Percentiles rank a stretch among this genome's conserved stretches.
These are phyloP conservation scores for Omphalotus guepiniiformis DNA, from an alignment of 768 basidiomycete species.

Conservation along the genomic window DNA sequence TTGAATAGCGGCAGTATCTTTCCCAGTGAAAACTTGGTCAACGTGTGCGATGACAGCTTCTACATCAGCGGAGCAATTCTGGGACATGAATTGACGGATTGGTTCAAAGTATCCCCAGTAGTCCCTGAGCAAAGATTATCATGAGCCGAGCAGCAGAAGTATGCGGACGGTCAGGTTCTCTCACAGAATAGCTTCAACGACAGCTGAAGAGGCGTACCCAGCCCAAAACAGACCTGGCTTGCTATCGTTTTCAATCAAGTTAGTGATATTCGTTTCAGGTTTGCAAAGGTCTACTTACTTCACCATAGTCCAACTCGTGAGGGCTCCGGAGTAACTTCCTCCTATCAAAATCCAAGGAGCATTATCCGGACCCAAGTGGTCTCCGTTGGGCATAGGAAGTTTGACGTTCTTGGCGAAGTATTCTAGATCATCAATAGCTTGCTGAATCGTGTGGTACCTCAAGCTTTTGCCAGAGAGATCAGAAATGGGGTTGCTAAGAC, in stretches of 20 bases:
- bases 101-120: constrained; percentile 50
- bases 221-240: constrained; percentile 35
- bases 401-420: constrained; percentile 45
- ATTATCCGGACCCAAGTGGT: constrained; percentile 25
- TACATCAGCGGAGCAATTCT: constrained; percentile 51
- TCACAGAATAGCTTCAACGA: constrained; percentile 36
- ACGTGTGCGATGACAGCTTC: constrained; percentile 44
- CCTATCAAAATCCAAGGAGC: constrained; percentile 18
- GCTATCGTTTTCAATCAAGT: constrained; percentile 16
- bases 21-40: constrained; percentile 35
- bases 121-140: constrained; percentile 18
- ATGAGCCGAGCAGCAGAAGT: neutral
- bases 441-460: constrained; percentile 41
- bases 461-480: constrained; percentile 39
- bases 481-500: constrained; percentile 41
- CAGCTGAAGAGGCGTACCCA: constrained; percentile 38
- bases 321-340: constrained; percentile 14
- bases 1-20: constrained; percentile 28
- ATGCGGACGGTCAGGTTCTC: neutral
- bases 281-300: constrained; percentile 7
- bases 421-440: constrained; percentile 47
- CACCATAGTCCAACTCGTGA: constrained; percentile 15
- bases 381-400: constrained; percentile 43
- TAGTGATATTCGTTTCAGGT: neutral
- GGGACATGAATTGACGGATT: constrained; percentile 42